Percentiles rank a stretch among this genome's conserved stretches.
Evolutionary conservation across 139 green algal genomes (phyloP).

Genomic region (Haematococcus lacustris): DNA sequence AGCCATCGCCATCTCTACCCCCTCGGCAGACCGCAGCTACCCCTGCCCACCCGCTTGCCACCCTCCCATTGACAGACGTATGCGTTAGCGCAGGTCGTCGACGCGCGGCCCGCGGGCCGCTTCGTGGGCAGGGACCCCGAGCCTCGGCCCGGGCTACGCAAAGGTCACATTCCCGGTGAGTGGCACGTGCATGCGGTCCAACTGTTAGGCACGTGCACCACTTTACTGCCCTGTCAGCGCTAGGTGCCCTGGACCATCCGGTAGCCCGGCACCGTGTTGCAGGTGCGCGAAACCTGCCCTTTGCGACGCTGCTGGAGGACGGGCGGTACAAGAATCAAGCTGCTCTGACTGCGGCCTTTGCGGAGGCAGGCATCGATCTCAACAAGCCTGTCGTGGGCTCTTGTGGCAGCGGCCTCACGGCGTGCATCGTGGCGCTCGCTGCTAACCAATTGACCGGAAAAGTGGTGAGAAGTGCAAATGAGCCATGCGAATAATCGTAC

Average conservation of each 20-base stretch:
- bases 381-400: slow-evolving; percentile 44
- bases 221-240: too few relatives aligned
- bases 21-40: too few relatives aligned
- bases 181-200: too few relatives aligned
- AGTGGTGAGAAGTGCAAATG: slow-evolving; percentile 3
- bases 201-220: too few relatives aligned
- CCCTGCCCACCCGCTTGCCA: too few relatives aligned
- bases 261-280: too few relatives aligned
- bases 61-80: too few relatives aligned
- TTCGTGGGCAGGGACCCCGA: slow-evolving; percentile 77
- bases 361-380: slow-evolving; percentile 46
- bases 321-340: slow-evolving; percentile 24
- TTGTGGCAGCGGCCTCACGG: slow-evolving; percentile 90
- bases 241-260: too few relatives aligned
- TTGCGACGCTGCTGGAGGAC: slow-evolving; percentile 47
- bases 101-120: slow-evolving; percentile 61
- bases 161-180: slow-evolving; percentile 79
- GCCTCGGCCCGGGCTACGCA: slow-evolving; percentile 60
- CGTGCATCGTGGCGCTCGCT: slow-evolving; percentile 80
- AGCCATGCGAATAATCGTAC: too few relatives aligned
- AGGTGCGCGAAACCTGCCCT: slow-evolving; percentile 70
- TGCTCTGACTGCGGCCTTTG: slow-evolving; percentile 57
- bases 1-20: too few relatives aligned
- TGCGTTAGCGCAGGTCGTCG: slow-evolving; percentile 71
- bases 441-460: neutral